phyloP scores from a whole-genome alignment of 2,329 filamentous ascomycete species.

The Talaromyces marneffei region DNA sequence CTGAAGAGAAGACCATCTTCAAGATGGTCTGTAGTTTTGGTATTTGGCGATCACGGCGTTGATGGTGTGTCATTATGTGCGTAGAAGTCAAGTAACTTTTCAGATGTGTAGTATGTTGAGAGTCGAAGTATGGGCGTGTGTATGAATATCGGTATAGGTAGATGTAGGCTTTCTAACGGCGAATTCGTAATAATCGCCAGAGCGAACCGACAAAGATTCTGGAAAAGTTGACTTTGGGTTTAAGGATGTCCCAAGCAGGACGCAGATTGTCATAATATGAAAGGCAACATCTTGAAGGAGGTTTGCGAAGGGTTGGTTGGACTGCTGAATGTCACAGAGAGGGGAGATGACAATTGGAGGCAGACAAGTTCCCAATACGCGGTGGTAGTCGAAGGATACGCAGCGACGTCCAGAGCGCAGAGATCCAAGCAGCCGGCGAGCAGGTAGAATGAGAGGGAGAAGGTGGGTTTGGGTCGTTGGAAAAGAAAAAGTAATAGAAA shows the following conservation, averaged over 20 bases:
- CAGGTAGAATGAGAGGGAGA: background rate
- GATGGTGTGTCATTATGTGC: slow-evolving; percentile 14
- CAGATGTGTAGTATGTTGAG: background rate
- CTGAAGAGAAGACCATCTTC: slow-evolving; percentile 42
- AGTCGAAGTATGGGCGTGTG: background rate
- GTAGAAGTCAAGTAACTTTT: background rate
- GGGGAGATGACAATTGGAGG: background rate
- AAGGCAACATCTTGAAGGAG: slow-evolving; percentile 14
- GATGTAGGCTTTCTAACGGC: background rate
- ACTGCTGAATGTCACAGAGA: background rate
- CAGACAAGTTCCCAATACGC: background rate
- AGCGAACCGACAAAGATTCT: background rate
- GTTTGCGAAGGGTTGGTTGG: background rate
- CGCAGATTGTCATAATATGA: slow-evolving; percentile 17
- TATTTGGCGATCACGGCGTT: slow-evolving; percentile 11
- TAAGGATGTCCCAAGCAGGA: slow-evolving; percentile 15
- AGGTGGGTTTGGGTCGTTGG: background rate
- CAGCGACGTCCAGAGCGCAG: background rate
- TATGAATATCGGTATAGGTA: background rate
- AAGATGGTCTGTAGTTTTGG: slow-evolving; percentile 36
- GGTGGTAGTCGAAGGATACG: background rate
- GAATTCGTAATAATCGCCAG: background rate
- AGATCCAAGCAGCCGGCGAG: background rate
- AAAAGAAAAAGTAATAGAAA: background rate
- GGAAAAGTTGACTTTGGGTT: background rate